These are phyloP conservation scores for Leishmania braziliensis DNA, from an alignment of 208 protist genomes.

Conservation along the genomic window DNA sequence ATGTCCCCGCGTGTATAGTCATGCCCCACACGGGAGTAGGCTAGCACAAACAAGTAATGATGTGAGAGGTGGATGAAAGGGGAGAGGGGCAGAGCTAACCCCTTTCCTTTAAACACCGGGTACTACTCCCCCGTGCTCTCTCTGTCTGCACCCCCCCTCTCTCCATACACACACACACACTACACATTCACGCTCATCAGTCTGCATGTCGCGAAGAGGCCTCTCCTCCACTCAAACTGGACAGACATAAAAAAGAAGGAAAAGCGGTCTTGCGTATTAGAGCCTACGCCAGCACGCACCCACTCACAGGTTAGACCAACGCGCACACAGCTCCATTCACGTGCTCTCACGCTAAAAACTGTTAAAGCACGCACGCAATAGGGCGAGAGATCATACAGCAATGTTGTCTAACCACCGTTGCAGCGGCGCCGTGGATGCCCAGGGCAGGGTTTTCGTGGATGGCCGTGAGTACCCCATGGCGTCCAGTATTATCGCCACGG, in stretches of 20 bases:
- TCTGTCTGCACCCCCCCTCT: background rate
- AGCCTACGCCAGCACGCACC: background rate
- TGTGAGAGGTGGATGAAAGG: background rate
- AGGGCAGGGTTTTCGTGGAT: slow-evolving; percentile 70
- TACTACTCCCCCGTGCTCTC: background rate
- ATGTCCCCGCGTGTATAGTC: background rate
- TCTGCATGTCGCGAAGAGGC: background rate
- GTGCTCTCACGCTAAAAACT: background rate
- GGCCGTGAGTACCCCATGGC: slow-evolving; percentile 86
- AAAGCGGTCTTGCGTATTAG: background rate
- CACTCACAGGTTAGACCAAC: background rate
- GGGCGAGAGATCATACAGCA: background rate
- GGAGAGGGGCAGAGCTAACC: background rate
- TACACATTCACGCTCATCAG: background rate
- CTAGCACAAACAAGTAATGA: background rate
- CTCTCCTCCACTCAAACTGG: background rate
- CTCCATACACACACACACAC: background rate
- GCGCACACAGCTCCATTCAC: background rate
- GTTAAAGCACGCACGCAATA: background rate
- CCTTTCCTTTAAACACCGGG: background rate
- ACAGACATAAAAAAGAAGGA: background rate
- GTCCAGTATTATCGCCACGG: slow-evolving; percentile 63
- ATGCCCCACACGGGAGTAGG: background rate
- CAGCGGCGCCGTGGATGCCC: slow-evolving; percentile 29
- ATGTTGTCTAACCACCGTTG: slow-evolving; percentile 35